These are phyloP conservation scores for Fraxinus sp. DNA, from an alignment of 305 asterid species.

Conservation along the genomic window DNA sequence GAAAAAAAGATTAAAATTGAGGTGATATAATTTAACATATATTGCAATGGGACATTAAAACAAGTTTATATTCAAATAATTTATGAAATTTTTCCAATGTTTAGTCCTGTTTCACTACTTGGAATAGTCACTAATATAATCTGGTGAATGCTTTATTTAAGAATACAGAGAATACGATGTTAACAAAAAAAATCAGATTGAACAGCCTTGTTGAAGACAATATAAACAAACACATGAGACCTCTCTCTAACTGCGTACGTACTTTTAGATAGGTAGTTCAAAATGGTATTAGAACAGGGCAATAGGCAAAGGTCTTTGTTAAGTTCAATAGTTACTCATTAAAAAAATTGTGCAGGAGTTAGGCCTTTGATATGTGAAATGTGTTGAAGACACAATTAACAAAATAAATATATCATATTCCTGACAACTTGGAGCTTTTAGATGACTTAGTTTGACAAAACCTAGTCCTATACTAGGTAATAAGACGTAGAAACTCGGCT, in stretches of 20 bases:
- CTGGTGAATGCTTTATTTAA: background rate
- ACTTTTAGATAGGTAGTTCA: background rate
- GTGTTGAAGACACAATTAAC: background rate
- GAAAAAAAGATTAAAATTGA: constrained; percentile 3
- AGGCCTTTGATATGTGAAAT: background rate
- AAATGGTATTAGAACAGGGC: background rate
- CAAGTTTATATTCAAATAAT: background rate
- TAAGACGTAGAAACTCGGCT: constrained; percentile 1
- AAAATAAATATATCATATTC: background rate
- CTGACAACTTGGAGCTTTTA: background rate
- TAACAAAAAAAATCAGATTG: background rate
- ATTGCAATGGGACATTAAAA: background rate
- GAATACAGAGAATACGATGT: background rate
- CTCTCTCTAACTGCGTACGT: background rate
- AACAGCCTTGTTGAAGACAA: background rate
- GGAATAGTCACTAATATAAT: background rate
- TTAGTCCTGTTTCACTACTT: background rate
- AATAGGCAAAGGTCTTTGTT: background rate
- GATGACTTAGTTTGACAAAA: background rate
- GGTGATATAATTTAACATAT: background rate
- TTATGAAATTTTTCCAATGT: background rate
- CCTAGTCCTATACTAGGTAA: background rate
- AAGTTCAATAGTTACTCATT: background rate
- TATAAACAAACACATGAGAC: background rate
- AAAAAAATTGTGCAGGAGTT: background rate